These are phyloP conservation scores for Digitaria exilis DNA, from an alignment of 202 grass and related monocot species.

Conservation along the genomic window DNA sequence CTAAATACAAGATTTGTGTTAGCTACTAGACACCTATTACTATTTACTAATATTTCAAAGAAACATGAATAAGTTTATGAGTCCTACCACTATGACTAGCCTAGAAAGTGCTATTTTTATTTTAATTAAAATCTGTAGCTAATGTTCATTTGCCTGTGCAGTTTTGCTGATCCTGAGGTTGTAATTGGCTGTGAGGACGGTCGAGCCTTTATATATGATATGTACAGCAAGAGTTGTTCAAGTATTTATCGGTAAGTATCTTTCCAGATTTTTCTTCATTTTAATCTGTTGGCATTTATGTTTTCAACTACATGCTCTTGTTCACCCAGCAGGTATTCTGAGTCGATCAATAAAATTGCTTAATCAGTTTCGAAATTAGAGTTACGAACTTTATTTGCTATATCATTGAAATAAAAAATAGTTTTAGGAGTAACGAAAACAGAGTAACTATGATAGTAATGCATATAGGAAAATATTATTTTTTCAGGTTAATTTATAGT, in stretches of 20 bases:
- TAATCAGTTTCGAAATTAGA: not conserved
- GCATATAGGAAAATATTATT: not conserved
- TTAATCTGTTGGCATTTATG: conserved; percentile 1
- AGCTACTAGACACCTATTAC: not conserved
- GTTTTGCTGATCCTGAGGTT: conserved; percentile 85
- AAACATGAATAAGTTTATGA: conserved; percentile 1
- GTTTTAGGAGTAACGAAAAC: not conserved
- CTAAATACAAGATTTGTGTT: conserved; percentile 36
- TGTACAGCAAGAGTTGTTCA: conserved; percentile 91
- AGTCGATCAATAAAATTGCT: not conserved
- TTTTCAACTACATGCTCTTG: not conserved
- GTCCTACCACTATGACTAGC: conserved; percentile 8
- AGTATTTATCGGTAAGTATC: conserved; percentile 66
- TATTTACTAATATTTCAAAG: not conserved
- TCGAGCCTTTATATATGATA: conserved; percentile 87
- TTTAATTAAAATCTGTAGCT: conserved; percentile 11
- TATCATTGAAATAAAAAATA: not conserved
- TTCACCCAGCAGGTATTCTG: not conserved
- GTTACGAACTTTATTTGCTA: not conserved
- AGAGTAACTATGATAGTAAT: not conserved
- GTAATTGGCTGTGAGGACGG: conserved; percentile 95
- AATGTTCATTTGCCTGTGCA: conserved; percentile 52
- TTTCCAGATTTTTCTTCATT: conserved; percentile 9
- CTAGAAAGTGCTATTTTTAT: not conserved
- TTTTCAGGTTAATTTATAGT: not conserved